Conservation (phyloP, 1,284 basidiomycete genomes). For the Fomitopsis schrenkii region DNA sequence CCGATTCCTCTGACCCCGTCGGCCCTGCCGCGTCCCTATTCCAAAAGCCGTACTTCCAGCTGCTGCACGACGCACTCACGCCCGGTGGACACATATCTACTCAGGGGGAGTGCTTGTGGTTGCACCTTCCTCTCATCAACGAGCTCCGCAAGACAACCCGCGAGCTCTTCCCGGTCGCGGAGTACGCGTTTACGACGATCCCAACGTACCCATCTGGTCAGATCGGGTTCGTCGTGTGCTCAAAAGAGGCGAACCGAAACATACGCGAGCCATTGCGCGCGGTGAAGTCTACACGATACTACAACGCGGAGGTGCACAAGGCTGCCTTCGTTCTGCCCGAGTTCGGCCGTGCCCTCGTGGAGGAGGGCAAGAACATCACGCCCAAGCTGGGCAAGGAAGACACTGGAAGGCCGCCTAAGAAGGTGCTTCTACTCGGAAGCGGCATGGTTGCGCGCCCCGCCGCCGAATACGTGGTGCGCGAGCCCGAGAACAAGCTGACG, state of each 20-base stretch:
- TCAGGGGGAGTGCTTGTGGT: conserved; percentile 95
- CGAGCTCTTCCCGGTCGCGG: conserved; percentile 78
- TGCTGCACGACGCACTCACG: conserved; percentile 86
- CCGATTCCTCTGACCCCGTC: conserved; percentile 97
- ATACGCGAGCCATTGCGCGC: conserved; percentile 68
- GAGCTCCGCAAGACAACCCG: conserved; percentile 74
- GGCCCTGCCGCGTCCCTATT: conserved; percentile 95
- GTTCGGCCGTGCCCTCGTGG: conserved; percentile 77
- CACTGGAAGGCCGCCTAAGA: conserved; percentile 44
- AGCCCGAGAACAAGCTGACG: conserved; percentile 82
- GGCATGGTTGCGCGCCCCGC: conserved; percentile 94
- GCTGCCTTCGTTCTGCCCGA: conserved; percentile 90
- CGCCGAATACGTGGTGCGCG: conserved; percentile 88
- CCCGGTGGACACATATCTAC: conserved; percentile 95
- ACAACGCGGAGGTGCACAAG: conserved; percentile 81
- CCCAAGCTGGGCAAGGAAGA: conserved; percentile 62
- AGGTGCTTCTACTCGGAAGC: conserved; percentile 89
- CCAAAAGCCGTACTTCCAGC: conserved; percentile 96
- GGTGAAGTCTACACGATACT: conserved; percentile 79
- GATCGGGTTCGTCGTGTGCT: conserved; percentile 94
- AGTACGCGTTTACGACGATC: conserved; percentile 96
- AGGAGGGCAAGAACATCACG: conserved; percentile 66
- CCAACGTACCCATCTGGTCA: conserved; percentile 98
- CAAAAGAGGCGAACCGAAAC: conserved; percentile 72
- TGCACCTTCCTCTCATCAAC: conserved; percentile 88